These are phyloP conservation scores for Carex littledalei DNA, from an alignment of 176 grass and related monocot genomes.

Conservation along the genomic window DNA sequence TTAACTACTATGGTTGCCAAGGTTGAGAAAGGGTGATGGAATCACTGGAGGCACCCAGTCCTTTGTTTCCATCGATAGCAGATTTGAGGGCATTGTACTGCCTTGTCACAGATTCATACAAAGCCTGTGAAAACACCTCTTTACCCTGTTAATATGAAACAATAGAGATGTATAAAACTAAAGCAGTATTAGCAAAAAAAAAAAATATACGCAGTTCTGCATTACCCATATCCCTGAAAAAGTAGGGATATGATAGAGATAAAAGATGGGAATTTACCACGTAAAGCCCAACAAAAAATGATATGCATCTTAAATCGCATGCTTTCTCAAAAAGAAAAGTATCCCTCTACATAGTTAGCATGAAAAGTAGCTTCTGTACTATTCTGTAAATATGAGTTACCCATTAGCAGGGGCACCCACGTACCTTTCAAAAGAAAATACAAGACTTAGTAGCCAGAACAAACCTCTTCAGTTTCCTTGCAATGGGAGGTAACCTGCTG, in stretches of 20 bases:
- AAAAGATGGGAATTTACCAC: not conserved
- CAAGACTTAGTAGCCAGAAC: slow-evolving; percentile 15
- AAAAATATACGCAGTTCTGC: not conserved
- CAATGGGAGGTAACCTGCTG: slow-evolving; percentile 38
- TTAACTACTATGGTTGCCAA: slow-evolving; percentile 36
- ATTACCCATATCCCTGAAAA: not conserved
- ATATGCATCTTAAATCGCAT: slow-evolving; percentile 7
- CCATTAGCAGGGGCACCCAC: not conserved
- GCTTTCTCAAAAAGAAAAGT: slow-evolving; percentile 3
- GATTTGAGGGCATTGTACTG: slow-evolving; percentile 74
- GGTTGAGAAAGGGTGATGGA: slow-evolving; percentile 73
- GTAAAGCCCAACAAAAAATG: not conserved
- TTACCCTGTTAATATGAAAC: slow-evolving; percentile 44
- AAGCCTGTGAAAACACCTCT: slow-evolving; percentile 39
- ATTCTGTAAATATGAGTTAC: slow-evolving; percentile 3
- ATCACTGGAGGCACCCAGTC: slow-evolving; percentile 42
- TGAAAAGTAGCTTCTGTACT: not conserved
- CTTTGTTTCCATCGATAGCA: slow-evolving; percentile 49
- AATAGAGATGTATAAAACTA: not conserved
- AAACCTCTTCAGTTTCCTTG: slow-evolving; percentile 60
- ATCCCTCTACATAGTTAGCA: slow-evolving; percentile 9
- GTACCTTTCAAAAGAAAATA: too few relatives aligned
- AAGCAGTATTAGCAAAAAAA: not conserved
- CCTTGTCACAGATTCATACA: slow-evolving; percentile 62
- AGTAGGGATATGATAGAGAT: not conserved